A percentile compares a stretch with the other conserved stretches of the same genome.
These are phyloP conservation scores for Aspergillus fischeri DNA, from an alignment of 2,329 filamentous ascomycete species.

Conservation along the genomic window DNA sequence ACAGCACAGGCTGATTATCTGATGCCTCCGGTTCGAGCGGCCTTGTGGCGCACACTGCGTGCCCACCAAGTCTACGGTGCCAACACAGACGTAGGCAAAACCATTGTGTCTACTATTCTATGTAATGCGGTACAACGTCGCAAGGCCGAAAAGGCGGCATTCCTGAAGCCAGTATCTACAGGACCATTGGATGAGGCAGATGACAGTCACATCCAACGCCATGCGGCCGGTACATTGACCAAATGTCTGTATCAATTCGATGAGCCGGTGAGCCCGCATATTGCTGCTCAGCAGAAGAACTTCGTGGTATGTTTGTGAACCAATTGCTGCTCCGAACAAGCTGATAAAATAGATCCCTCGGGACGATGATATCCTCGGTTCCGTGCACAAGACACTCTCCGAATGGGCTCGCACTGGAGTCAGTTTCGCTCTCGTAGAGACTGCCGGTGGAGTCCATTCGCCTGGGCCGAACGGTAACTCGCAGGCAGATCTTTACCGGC, in stretches of 20 bases:
- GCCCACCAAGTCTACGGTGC: conserved; percentile 75
- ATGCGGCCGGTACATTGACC: conserved; percentile 54
- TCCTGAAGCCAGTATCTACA: conserved; percentile 79
- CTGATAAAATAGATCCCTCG: conserved; percentile 41
- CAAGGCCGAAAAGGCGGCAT: conserved; percentile 48
- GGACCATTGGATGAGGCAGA: conserved; percentile 67
- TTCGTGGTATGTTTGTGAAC: conserved; percentile 24
- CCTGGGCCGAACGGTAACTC: conserved; percentile 71
- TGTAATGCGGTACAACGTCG: conserved; percentile 56
- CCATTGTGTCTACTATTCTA: conserved; percentile 69
- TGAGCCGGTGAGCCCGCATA: conserved; percentile 72
- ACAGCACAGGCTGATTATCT: conserved; percentile 2
- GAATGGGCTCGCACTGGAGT: conserved; percentile 31
- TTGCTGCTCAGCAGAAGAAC: conserved; percentile 57
- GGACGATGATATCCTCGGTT: conserved; percentile 48
- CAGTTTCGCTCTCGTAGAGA: conserved; percentile 70
- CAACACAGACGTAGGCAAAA: conserved; percentile 83
- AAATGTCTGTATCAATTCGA: conserved; percentile 67
- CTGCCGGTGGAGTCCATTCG: conserved; percentile 77
- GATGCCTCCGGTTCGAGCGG: conserved; percentile 52
- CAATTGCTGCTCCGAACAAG: conserved; percentile 1
- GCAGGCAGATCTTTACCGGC: conserved; percentile 73
- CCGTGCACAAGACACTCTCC: conserved; percentile 44
- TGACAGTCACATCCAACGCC: conserved; percentile 59
- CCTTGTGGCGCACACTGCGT: conserved; percentile 65